Evolutionary conservation across 805 yeast genomes (phyloP).

Genomic region (Metschnikowia noctiluminum): DNA sequence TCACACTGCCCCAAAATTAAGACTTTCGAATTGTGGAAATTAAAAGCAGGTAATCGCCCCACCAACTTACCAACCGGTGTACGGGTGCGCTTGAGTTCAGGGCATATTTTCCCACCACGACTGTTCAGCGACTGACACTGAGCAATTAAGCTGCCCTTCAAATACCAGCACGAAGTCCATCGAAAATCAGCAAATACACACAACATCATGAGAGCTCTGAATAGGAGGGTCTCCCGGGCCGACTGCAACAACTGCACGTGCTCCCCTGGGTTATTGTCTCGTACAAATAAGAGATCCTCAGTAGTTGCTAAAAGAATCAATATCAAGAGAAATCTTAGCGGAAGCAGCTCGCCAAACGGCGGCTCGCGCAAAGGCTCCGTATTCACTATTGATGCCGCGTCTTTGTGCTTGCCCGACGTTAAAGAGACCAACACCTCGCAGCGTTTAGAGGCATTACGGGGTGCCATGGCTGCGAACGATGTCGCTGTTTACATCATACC

Average conservation of each 20-base stretch:
- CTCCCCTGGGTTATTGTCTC: constrained; percentile 74
- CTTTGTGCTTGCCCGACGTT: constrained; percentile 40
- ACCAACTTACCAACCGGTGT: neutral
- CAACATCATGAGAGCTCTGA: constrained; percentile 13
- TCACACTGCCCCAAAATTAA: no score
- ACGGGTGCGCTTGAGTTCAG: constrained; percentile 6
- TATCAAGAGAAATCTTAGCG: constrained; percentile 13
- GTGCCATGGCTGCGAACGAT: constrained; percentile 57
- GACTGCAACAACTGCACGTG: constrained; percentile 76
- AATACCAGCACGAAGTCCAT: no score
- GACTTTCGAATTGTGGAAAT: no score
- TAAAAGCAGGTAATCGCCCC: no score
- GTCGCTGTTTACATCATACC: constrained; percentile 76
- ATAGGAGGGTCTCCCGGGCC: constrained; percentile 34
- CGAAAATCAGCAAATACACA: neutral
- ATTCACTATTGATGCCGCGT: constrained; percentile 43
- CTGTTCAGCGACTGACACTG: no score
- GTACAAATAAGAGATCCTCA: constrained; percentile 61
- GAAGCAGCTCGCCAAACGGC: constrained; percentile 21
- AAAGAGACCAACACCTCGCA: constrained; percentile 49
- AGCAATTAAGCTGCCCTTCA: no score
- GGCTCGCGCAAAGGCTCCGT: constrained; percentile 40
- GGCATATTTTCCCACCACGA: neutral
- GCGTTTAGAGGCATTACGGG: constrained; percentile 56
- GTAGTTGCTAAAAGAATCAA: constrained; percentile 43